Base-by-base conservation (phyloP, 306 rosid genomes). In the Argentina anserina region DNA sequence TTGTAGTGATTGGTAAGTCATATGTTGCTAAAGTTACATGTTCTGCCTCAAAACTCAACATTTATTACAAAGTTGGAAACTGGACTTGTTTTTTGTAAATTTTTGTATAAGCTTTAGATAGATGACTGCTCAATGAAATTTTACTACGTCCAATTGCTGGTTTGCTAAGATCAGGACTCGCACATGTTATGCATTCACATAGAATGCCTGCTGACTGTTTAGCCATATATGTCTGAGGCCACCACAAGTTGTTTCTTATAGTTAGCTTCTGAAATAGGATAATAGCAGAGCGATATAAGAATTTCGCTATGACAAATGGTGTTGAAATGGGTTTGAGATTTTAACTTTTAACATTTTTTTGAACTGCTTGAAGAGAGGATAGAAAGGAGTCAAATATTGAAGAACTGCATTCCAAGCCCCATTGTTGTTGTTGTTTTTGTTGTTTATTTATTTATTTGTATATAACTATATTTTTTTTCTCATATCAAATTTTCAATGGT, bases 1-100 rank as follows among this genome's bases (percentile, higher is more conserved):
- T 65, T 95, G 99, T 84, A 87, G 74, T 77, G 99, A 95, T 71
- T 95, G 99, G 99, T 95, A 83, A 81, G 93, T 83, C 63, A 28
- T 34, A 46, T 47, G 50, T 47, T 70, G 18, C 52, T 70, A 55
- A 9, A 66, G 49, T 36, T 75, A 28, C 18, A 20, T 69, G 28
- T 70, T 55, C 64, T 65, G 45, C 17, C 12, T 36, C 31, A 37
- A 6, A 55, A 34, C 9, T 13, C 21, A 28, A 41, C 14, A 39
- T 11, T 15, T 40, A 18, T 53, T 26, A 34, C 42, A 5, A 58
- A 15, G n/a, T 23, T 69, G 18, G n/a, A 33, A 17, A 21, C 29
- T 31, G 79, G 20, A 9, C 4, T 26, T 37, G 45, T 65, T 49
- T 29, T 29, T 47, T 36, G 43, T 18, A 6, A 17, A 39, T 53